Evolutionary conservation across 2,329 filamentous ascomycete species (phyloP), one percentile per base, ranked within the genome.

Genomic region (Lachnellula arida): DNA sequence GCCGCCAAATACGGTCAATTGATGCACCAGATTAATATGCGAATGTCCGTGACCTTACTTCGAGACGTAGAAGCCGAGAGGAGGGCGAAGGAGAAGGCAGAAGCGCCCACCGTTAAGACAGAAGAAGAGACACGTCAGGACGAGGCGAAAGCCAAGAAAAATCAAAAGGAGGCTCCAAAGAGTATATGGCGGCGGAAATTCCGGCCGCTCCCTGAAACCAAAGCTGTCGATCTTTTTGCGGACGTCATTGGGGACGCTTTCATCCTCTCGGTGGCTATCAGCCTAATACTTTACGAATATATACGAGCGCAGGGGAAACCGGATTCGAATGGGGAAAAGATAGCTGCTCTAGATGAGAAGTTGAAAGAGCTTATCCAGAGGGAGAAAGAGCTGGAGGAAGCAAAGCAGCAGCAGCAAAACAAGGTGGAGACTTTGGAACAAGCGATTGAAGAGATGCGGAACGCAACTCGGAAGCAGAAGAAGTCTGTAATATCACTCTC

Each of bases 1-100:
- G 84, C 84, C 44, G 83, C 82, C 46, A 75, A 73, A 56, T 85
- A 85, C 67, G 84, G 84, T 57, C 84, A 87, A 66, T 71, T 73
- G 9, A 84, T 87, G 63, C 84, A 87, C 65, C 84, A 87, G 71
- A 70, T 87, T 52, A 87, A 86, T 64, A 87, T 87, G 84, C 78
- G 81, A 51, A 68, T 85, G 64, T 80, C 78, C 14, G 84, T 87
- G 4, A 79, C 82, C 2, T 65, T 82, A 4, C 68, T 87, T 39
- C 78, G 82, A 59, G 81, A 87, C 55, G 71, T 72, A 40, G 78
- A 81, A 32, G 81, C 81, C 17, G 81, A 84, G 64, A 76, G 76
- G 58, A 75, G 76, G 55, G 82, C 82, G 14, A 84, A 78, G 62
- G 84, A 87, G 65, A 81, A 79, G 58, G 82, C 83, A 53, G 82